These are phyloP conservation scores for Pontederia crassipes DNA, from an alignment of 176 grass and related monocot species.

Conservation along the genomic window DNA sequence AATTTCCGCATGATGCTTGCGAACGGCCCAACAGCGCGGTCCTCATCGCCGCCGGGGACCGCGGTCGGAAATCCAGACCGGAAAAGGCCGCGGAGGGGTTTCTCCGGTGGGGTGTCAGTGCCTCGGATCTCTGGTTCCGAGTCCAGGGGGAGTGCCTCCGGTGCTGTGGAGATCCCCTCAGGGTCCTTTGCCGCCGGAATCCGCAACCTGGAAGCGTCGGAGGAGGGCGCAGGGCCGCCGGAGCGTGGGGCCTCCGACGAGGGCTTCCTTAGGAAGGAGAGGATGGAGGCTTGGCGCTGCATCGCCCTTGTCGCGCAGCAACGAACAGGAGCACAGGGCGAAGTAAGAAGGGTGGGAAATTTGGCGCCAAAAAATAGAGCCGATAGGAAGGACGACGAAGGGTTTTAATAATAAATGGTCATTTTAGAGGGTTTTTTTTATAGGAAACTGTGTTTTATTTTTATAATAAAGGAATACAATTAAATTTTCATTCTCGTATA, in stretches of 20 bases:
- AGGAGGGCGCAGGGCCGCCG: background rate
- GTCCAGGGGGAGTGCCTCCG: background rate
- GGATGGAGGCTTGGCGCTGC: conserved; percentile 72
- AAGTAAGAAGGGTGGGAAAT: too few species aligned
- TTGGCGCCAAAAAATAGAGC: too few species aligned
- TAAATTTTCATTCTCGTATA: too few species aligned
- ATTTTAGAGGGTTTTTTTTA: too few species aligned
- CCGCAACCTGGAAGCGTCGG: background rate
- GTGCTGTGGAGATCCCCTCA: background rate
- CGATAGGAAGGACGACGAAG: too few species aligned
- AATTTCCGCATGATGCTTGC: conserved; percentile 62
- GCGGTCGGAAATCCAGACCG: conserved; percentile 2
- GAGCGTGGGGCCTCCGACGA: conserved; percentile 11
- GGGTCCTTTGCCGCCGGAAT: background rate
- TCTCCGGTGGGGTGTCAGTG: conserved; percentile 49
- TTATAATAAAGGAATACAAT: too few species aligned
- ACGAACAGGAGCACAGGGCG: background rate
- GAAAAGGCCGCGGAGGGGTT: conserved; percentile 27
- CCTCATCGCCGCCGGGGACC: background rate
- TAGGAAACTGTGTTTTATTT: too few species aligned
- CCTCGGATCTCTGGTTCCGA: conserved; percentile 22
- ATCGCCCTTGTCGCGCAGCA: background rate
- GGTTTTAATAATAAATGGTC: too few species aligned
- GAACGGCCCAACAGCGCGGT: conserved; percentile 17
- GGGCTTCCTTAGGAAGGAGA: conserved; percentile 59